Conservation (phyloP, 768 basidiomycete species). For the Trichaptum fuscoviolaceum region DNA sequence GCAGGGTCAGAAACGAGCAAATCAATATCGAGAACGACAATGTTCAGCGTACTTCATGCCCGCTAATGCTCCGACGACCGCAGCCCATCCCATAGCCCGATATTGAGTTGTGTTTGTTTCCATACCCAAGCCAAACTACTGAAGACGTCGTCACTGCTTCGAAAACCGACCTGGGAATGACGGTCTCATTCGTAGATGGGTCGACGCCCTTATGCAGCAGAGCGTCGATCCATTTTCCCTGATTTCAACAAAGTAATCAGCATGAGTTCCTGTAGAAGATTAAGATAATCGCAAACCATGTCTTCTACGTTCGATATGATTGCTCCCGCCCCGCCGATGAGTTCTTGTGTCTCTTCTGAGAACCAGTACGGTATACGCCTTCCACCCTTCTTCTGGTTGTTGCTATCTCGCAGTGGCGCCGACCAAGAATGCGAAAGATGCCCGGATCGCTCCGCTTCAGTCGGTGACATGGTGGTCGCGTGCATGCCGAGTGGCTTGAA, state of each 20-base stretch:
- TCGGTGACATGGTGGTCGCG: conserved; percentile 31
- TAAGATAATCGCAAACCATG: conserved; percentile 25
- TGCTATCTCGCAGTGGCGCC: background rate
- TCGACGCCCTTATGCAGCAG: conserved; percentile 31
- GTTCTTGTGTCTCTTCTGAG: conserved; percentile 18
- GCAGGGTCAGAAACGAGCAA: background rate
- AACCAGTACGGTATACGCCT: conserved; percentile 27
- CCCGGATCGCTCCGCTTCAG: conserved; percentile 28
- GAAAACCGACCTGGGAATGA: conserved; percentile 29
- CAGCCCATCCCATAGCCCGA: conserved; percentile 39
- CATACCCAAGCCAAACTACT: conserved; percentile 18
- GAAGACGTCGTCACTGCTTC: conserved; percentile 27
- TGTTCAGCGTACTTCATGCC: conserved; percentile 32
- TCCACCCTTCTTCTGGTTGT: conserved; percentile 16
- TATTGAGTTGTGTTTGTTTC: conserved; percentile 21
- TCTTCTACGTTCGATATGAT: conserved; percentile 37
- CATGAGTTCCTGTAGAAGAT: background rate
- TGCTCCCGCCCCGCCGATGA: conserved; percentile 35
- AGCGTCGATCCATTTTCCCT: conserved; percentile 36
- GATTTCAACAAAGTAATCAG: background rate
- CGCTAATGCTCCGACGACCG: conserved; percentile 30
- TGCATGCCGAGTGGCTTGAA: too few species aligned
- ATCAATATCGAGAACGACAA: background rate
- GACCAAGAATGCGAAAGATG: conserved; percentile 31
- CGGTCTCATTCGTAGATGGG: conserved; percentile 21